These are phyloP conservation scores for Neophaeococcomyces aloes DNA, from an alignment of 2,329 filamentous ascomycete species.

Conservation along the genomic window DNA sequence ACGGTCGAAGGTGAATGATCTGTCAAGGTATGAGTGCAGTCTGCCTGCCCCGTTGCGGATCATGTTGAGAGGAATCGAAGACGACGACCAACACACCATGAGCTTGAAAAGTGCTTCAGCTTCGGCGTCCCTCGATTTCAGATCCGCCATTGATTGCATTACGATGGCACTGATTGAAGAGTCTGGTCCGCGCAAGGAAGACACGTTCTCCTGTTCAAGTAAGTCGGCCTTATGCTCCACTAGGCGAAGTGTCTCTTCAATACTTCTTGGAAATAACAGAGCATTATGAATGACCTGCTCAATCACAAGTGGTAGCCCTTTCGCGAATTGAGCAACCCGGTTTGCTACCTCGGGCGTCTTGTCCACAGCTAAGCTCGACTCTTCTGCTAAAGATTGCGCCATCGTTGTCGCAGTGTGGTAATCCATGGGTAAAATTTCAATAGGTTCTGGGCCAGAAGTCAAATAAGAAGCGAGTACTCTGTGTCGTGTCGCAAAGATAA, in stretches of 20 bases:
- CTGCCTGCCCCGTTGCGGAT: background rate
- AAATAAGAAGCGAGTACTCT: too few species aligned
- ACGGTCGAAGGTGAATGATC: background rate
- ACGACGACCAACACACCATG: background rate
- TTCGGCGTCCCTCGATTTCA: background rate
- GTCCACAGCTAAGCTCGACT: too few species aligned
- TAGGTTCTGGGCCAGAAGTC: too few species aligned
- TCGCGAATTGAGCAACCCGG: background rate
- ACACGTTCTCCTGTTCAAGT: conserved; percentile 2
- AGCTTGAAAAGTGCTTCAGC: conserved; percentile 4
- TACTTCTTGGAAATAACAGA: background rate
- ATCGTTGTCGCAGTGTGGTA: too few species aligned
- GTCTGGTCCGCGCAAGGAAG: background rate
- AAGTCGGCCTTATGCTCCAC: background rate
- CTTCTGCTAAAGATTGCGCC: too few species aligned
- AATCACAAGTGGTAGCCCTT: conserved; percentile 4
- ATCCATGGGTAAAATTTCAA: too few species aligned
- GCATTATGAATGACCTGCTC: conserved; percentile 6
- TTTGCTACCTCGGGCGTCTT: too few species aligned
- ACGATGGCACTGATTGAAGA: background rate
- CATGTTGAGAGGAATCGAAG: conserved; percentile 2
- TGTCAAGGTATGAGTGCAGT: background rate
- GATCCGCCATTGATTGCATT: background rate
- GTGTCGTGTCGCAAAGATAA: too few species aligned
- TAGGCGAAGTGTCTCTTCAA: background rate